Conservation (phyloP, 768 basidiomycete species). For the Lentinula boryana region DNA sequence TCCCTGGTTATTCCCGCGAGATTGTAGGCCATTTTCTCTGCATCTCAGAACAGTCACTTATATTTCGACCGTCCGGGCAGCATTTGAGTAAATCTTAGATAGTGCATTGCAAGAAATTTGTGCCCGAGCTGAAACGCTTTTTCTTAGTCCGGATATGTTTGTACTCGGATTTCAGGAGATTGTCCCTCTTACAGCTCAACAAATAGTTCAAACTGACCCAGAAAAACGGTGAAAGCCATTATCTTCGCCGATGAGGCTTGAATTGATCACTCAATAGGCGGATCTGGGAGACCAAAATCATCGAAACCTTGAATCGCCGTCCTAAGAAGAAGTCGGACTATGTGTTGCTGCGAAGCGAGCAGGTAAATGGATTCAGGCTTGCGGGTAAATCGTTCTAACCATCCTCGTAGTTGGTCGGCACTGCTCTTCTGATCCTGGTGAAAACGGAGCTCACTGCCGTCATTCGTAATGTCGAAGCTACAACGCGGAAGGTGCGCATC, state of each 20-base stretch:
- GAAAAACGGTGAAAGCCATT: conserved; percentile 64
- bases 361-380: conserved; percentile 39
- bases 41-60: neutral
- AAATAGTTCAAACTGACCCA: conserved; percentile 93
- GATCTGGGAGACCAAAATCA: conserved; percentile 79
- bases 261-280: conserved; percentile 41
- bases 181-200: conserved; percentile 94
- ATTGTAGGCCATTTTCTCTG: conserved; percentile 43
- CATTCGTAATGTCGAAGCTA: conserved; percentile 88
- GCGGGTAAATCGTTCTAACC: conserved; percentile 1
- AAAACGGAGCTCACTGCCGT: conserved; percentile 69
- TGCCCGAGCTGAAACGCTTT: conserved; percentile 7
- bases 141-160: conserved; percentile 76
- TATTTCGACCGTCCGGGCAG: conserved; percentile 12
- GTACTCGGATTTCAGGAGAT: conserved; percentile 95
- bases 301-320: conserved; percentile 70
- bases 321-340: conserved; percentile 69
- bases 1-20: conserved; percentile 86
- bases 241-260: neutral
- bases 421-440: conserved; percentile 82
- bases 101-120: neutral
- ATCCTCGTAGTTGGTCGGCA: conserved; percentile 77
- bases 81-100: conserved; percentile 41
- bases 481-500: conserved; percentile 73
- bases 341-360: conserved; percentile 85